Base-by-base conservation (phyloP, 2,329 filamentous ascomycete genomes). In the Verticillium tricorpus region DNA sequence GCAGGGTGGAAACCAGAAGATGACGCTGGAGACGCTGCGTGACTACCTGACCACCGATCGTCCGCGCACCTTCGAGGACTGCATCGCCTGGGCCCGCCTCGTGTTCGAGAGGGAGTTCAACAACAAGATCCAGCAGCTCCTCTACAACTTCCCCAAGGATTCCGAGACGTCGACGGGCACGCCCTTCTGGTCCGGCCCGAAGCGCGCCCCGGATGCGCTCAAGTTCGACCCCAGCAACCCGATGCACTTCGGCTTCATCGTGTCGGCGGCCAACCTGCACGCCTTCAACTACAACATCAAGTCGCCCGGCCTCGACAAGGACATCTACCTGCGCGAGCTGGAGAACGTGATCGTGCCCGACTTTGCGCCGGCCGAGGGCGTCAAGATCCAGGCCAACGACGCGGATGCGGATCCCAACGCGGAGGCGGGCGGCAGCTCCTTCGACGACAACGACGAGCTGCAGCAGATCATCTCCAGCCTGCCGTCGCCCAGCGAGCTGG, bases 231-330 rank as follows among this genome's bases (percentile, higher is more conserved):
- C 89, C 56, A 85, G 88, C 63, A 95, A 97, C 77, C 82, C 88
- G 12, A 95, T 92, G 25, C 95, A 99, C 77, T 89, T 94, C 72
- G 87, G 85, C 40, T 99, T 97, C 73, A 82, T 99, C 60, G 86
- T 96, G 65, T 88, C 95, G 19, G 95, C 88, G 8, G 93, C 95
- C 39, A 95, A 96, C 72, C 84, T 99, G 31, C 95, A 97, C 70
- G 95, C 94, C 0, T 99, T 95, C 85, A 99, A 99, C 81, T 99
- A 97, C 77, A 90, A 92, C 64, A 97, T 99, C 76, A 94, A 96
- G 71, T 87, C 90, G n/a, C 91, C 91, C 64, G 87, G 85, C 56
- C 81, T 85, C 60, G 86, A 88, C 64, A 88, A 88, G 72, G 81
- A 84, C 9, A 85, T 92, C 66, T 96, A 96, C 73, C 71, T 88